A percentile compares a stretch with the other conserved stretches of the same genome.
These are phyloP conservation scores for Eragrostis nindensis DNA, from an alignment of 176 grass and related monocot genomes.

Conservation along the genomic window DNA sequence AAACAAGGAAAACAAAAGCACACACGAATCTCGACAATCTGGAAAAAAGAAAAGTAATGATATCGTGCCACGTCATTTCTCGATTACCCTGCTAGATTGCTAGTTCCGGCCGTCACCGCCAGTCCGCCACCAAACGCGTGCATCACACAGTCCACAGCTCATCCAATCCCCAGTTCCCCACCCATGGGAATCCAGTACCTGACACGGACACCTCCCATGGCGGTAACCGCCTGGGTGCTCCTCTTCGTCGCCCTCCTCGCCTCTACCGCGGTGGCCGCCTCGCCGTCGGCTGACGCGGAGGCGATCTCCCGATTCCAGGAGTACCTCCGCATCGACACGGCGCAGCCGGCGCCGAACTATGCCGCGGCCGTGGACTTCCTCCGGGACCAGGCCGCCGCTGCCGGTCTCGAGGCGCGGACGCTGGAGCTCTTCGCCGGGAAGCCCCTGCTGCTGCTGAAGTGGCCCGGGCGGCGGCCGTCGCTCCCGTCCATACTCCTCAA, in stretches of 20 bases:
- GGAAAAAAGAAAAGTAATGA: neutral
- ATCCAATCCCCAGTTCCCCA: neutral
- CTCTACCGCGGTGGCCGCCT: constrained; percentile 13
- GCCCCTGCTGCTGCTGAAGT: constrained; percentile 78
- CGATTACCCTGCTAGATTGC: neutral
- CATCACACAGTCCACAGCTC: neutral
- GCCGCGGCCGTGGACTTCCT: constrained; percentile 67
- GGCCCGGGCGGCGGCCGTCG: constrained; percentile 63
- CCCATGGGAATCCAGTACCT: constrained; percentile 20
- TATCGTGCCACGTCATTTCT: constrained; percentile 15
- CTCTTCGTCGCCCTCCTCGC: constrained; percentile 39
- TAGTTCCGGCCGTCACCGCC: neutral
- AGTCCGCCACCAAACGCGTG: neutral
- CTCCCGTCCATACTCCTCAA: constrained; percentile 83
- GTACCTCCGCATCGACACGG: constrained; percentile 95
- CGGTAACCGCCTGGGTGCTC: constrained; percentile 15
- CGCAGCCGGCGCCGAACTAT: constrained; percentile 84
- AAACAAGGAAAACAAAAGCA: neutral
- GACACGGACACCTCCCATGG: constrained; percentile 6
- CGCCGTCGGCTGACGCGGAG: constrained; percentile 51
- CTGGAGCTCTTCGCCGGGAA: constrained; percentile 77
- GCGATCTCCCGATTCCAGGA: constrained; percentile 82
- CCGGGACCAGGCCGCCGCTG: constrained; percentile 46
- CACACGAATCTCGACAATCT: neutral
- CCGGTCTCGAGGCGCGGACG: constrained; percentile 64